Percentiles rank a stretch among this genome's conserved stretches.
phyloP scores from a whole-genome alignment of 2,329 filamentous ascomycete species.

The Colletotrichum phormii region DNA sequence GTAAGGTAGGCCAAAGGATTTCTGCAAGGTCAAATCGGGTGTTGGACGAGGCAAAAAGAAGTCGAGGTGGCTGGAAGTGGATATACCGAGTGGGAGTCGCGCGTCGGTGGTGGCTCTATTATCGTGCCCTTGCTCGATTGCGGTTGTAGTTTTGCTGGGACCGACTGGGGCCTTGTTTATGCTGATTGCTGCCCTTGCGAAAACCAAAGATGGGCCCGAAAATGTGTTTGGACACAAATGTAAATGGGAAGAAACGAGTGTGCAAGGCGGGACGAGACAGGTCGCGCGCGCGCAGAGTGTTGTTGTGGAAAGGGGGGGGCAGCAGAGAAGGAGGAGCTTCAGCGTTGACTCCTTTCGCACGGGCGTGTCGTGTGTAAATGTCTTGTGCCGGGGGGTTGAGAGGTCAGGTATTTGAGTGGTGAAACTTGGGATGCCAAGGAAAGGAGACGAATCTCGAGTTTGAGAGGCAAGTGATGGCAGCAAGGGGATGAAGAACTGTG shows the following conservation, averaged over 20 bases:
- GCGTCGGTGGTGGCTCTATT: slow-evolving; percentile 24
- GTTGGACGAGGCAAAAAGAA: slow-evolving; percentile 12
- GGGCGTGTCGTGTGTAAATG: slow-evolving; percentile 5
- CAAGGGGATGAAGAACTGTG: slow-evolving; percentile 3
- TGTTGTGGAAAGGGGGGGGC: slow-evolving; percentile 8
- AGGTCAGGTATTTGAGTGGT: slow-evolving; percentile 6
- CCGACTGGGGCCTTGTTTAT: slow-evolving; percentile 12
- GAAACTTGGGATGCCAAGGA: slow-evolving; percentile 30
- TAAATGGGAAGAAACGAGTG: slow-evolving; percentile 17
- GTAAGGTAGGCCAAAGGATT: neutral
- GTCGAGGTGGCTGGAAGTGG: slow-evolving; percentile 36
- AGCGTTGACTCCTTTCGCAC: slow-evolving; percentile 11
- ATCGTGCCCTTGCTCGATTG: slow-evolving; percentile 5
- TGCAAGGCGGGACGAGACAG: slow-evolving; percentile 24
- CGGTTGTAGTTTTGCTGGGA: slow-evolving; percentile 3
- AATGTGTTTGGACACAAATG: slow-evolving; percentile 9
- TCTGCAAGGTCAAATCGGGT: slow-evolving; percentile 1
- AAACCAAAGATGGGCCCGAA: neutral
- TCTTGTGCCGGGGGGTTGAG: neutral
- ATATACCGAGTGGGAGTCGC: slow-evolving; percentile 28
- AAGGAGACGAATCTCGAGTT: slow-evolving; percentile 27
- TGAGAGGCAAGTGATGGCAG: slow-evolving; percentile 1
- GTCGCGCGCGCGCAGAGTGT: neutral
- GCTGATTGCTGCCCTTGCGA: slow-evolving; percentile 30
- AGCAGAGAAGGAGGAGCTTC: neutral